These are phyloP conservation scores for Xylariales sp. DNA, from an alignment of 2,329 filamentous ascomycete species.

Conservation along the genomic window DNA sequence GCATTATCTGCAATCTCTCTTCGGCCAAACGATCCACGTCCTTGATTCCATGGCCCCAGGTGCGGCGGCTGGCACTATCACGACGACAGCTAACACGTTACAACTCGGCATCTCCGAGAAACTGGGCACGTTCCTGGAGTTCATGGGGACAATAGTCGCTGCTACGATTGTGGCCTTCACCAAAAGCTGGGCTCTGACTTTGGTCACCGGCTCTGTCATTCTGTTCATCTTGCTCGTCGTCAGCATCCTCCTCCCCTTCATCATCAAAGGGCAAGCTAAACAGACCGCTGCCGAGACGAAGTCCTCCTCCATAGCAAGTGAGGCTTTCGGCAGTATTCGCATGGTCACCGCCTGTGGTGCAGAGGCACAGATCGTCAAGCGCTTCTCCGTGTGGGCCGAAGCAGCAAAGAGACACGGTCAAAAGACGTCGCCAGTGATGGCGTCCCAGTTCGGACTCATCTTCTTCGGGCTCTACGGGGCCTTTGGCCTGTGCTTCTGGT, in stretches of 20 bases:
- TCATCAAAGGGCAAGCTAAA: slow-evolving; percentile 45
- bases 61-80: slow-evolving; percentile 58
- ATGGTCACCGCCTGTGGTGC: slow-evolving; percentile 62
- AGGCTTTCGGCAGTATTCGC: slow-evolving; percentile 54
- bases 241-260: slow-evolving; percentile 46
- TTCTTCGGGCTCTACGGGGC: slow-evolving; percentile 50
- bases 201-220: slow-evolving; percentile 53
- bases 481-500: slow-evolving; percentile 60
- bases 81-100: slow-evolving; percentile 58
- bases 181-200: slow-evolving; percentile 54
- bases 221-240: slow-evolving; percentile 50
- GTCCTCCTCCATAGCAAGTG: slow-evolving; percentile 55
- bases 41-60: slow-evolving; percentile 63
- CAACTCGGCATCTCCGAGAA: slow-evolving; percentile 63
- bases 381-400: slow-evolving; percentile 51
- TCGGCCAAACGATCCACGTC: slow-evolving; percentile 62
- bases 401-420: slow-evolving; percentile 47
- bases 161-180: slow-evolving; percentile 52
- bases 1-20: slow-evolving; percentile 59
- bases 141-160: slow-evolving; percentile 44
- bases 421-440: slow-evolving; percentile 44
- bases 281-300: slow-evolving; percentile 50
- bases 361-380: slow-evolving; percentile 46
- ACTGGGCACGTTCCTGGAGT: slow-evolving; percentile 55
- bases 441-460: slow-evolving; percentile 48